phyloP scores from a whole-genome alignment of 2,329 filamentous ascomycete genomes.

The Stromatinia cepivora region DNA sequence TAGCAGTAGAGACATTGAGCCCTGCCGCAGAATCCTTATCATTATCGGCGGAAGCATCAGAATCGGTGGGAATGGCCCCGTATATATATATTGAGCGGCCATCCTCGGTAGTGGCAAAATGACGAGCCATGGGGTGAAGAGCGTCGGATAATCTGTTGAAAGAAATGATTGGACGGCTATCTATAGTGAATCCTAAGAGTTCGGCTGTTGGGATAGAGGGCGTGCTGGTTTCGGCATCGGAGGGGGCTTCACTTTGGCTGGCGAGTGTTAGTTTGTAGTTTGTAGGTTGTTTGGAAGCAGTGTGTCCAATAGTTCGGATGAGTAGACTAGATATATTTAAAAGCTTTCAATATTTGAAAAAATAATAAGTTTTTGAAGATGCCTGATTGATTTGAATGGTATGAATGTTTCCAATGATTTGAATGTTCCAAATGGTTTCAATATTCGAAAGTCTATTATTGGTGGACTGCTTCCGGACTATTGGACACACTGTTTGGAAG shows the following conservation, averaged over 20 bases:
- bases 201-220: not conserved
- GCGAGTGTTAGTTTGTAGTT: not conserved
- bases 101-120: not conserved
- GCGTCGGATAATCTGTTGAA: not conserved
- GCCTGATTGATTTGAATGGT: not conserved
- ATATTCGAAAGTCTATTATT: not conserved
- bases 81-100: not conserved
- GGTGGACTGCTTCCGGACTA: not conserved
- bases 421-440: not conserved
- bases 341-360: not conserved
- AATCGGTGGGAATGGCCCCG: not conserved
- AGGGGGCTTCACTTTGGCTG: not conserved
- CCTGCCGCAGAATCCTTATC: not conserved
- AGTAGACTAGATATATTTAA: too few species aligned
- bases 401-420: not conserved
- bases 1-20: not conserved
- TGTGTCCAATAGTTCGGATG: not conserved
- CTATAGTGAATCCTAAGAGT: slow-evolving; percentile 2
- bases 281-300: too few species aligned
- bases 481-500: not conserved
- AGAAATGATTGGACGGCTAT: not conserved
- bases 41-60: not conserved
- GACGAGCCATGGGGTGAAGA: not conserved
- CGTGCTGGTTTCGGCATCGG: not conserved
- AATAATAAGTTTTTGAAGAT: too few species aligned